These are phyloP conservation scores for Schizophyllum commune DNA, from an alignment of 1,284 basidiomycete genomes.

Conservation along the genomic window DNA sequence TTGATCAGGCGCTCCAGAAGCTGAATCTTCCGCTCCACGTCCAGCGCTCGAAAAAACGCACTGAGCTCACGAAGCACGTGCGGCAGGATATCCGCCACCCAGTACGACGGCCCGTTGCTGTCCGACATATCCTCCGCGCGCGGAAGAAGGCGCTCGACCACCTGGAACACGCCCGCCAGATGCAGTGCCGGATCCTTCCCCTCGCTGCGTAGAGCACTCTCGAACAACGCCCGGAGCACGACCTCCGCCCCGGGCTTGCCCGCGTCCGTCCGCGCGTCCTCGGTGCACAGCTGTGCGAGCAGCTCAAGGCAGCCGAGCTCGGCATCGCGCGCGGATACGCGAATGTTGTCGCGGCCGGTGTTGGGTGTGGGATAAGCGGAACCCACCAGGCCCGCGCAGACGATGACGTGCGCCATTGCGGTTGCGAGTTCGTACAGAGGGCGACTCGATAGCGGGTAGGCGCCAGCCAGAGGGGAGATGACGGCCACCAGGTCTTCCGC, in stretches of 20 bases:
- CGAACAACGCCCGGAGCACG: conserved; percentile 48
- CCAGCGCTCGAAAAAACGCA: conserved; percentile 47
- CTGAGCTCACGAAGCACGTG: conserved; percentile 44
- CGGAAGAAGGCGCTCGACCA: conserved; percentile 47
- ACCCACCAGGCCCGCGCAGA: conserved; percentile 20
- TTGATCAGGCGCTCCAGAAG: conserved; percentile 48
- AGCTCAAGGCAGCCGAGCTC: neutral
- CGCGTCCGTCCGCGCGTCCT: conserved; percentile 26
- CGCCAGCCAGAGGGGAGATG: conserved; percentile 34
- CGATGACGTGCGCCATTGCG: conserved; percentile 47
- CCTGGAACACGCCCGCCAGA: conserved; percentile 42
- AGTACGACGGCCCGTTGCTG: conserved; percentile 26
- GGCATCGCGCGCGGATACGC: neutral
- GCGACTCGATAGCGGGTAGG: conserved; percentile 43
- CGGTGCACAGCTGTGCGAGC: neutral
- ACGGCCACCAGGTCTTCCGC: conserved; percentile 48
- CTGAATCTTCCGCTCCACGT: conserved; percentile 43
- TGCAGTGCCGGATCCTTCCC: conserved; percentile 49
- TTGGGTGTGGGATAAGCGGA: neutral
- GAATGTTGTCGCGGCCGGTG: neutral
- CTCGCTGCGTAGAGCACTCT: conserved; percentile 30
- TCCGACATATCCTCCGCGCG: conserved; percentile 16
- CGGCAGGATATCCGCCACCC: conserved; percentile 51
- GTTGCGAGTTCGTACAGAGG: conserved; percentile 34
- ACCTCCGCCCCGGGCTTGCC: conserved; percentile 36